A percentile compares a stretch with the other conserved stretches of the same genome.
Evolutionary conservation across 345 rosid species (phyloP).

Genomic region (Moricandia arvensis): DNA sequence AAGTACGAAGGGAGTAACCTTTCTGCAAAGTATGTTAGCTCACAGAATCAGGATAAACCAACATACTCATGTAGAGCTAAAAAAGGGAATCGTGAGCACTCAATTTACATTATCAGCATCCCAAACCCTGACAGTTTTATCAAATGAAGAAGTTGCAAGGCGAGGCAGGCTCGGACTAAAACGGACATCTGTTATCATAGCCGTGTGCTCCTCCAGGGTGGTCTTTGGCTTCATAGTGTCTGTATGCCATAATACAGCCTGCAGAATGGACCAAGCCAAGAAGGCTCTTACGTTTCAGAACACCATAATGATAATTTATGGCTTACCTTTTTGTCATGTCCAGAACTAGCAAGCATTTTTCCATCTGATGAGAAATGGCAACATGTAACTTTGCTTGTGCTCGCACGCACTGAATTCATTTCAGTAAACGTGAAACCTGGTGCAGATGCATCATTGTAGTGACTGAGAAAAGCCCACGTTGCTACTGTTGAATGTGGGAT

Average conservation of each 20-base stretch:
- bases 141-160: slow-evolving; percentile 94
- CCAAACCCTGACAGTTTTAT: slow-evolving; percentile 98
- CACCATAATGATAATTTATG: not conserved
- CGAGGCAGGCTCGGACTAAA: slow-evolving; percentile 89
- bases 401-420: slow-evolving; percentile 72
- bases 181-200: slow-evolving; percentile 85
- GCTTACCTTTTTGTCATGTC: slow-evolving; percentile 91
- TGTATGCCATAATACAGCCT: slow-evolving; percentile 88
- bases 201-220: slow-evolving; percentile 80
- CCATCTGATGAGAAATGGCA: slow-evolving; percentile 99
- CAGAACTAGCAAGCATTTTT: slow-evolving; percentile 92
- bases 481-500: not conserved
- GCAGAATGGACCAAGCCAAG: slow-evolving; percentile 29
- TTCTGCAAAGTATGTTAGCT: slow-evolving; percentile 56
- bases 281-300: slow-evolving; percentile 16
- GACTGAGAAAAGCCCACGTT: slow-evolving; percentile 2
- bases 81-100: slow-evolving; percentile 9
- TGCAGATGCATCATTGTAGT: slow-evolving; percentile 24
- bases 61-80: not conserved
- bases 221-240: slow-evolving; percentile 71
- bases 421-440: slow-evolving; percentile 72
- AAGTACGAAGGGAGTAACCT: slow-evolving; percentile 74
- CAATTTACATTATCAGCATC: slow-evolving; percentile 87
- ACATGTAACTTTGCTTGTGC: slow-evolving; percentile 69
- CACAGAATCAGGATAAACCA: slow-evolving; percentile 8